These are phyloP conservation scores for Houttuynia cordata DNA, from an alignment of 164 flowering plant species.

Conservation along the genomic window DNA sequence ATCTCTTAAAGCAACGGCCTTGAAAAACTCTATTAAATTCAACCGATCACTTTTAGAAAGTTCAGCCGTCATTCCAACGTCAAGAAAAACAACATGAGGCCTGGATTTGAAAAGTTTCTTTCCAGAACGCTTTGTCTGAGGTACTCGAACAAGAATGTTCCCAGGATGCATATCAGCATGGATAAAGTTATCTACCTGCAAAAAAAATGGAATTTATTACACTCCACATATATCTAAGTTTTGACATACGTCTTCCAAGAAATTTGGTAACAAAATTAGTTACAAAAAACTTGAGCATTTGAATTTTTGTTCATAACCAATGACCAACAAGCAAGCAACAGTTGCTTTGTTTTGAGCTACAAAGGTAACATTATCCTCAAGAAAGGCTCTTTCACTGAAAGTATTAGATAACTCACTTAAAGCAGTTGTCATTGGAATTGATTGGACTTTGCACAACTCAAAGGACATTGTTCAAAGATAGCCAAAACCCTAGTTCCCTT, in stretches of 20 bases:
- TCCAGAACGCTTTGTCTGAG: slow-evolving; percentile 11
- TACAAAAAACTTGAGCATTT: background rate
- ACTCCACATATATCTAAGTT: too few relatives aligned
- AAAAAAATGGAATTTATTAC: slow-evolving; percentile 1
- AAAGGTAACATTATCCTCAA: too few relatives aligned
- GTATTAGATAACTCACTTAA: too few relatives aligned
- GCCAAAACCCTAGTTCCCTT: too few relatives aligned
- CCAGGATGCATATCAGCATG: slow-evolving; percentile 98
- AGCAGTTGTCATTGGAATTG: too few relatives aligned
- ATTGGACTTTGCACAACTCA: too few relatives aligned
- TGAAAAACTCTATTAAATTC: slow-evolving; percentile 9
- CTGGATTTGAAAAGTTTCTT: slow-evolving; percentile 12
- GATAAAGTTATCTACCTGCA: slow-evolving; percentile 88
- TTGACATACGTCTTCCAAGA: background rate
- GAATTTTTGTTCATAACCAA: too few relatives aligned
- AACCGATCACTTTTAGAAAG: slow-evolving; percentile 14
- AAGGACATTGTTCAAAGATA: too few relatives aligned
- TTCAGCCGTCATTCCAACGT: slow-evolving; percentile 20
- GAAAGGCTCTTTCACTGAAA: too few relatives aligned
- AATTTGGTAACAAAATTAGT: too few relatives aligned
- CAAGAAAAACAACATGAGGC: slow-evolving; percentile 19
- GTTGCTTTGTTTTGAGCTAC: too few relatives aligned
- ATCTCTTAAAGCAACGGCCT: slow-evolving; percentile 5
- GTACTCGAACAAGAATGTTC: slow-evolving; percentile 66
- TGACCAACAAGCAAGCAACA: too few relatives aligned